Evolutionary conservation across 257 asterid species (phyloP), one percentile per base, ranked within the genome.

Genomic region (Anisodus acutangulus): DNA sequence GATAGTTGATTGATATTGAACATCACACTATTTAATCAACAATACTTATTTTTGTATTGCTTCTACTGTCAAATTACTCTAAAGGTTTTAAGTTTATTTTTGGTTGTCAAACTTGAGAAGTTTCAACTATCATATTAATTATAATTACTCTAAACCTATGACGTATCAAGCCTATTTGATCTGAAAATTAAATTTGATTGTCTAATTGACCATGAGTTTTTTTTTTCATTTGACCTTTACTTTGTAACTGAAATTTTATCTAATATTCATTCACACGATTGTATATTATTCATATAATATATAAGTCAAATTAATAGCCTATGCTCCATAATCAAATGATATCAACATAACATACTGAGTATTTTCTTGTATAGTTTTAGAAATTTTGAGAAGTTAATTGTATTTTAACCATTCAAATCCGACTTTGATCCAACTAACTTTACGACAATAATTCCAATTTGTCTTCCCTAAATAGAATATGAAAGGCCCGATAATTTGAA

Each of bases 101-200:
- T 55, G 54, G 11, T 55, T 55, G n/a, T 55, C 54, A 49, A 49
- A 49, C 54, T 15, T 55, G 62, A 4, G 62, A 55, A 55, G 12
- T 55, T 31, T 55, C 62, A 55, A 55, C 62, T 13, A 55, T 55
- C 62, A 55, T 13, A 55, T 55, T 55, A 55, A 55, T 31, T 31
- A 31, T 31, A 31, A 31, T 67, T 41, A 69, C 31, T 41, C 13
- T 68, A 37, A 68, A 68, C 12, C 0, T 68, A 68, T 68, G 51
- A 68, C 76, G 76, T 4, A 68, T 15, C 4, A 67, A 37, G 76
- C 51, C 78, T 41, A 41, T 16, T 41, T 41, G 54, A 41, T 69
- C 78, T 69, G 78, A 41, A 69, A 69, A 69, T 69, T 16, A 17
- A 69, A 41, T 69, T 69, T 41, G 4, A 16, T 69, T 69, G 35